These are phyloP conservation scores for Stemphylium beticola DNA, from an alignment of 2,329 filamentous ascomycete species.

Conservation along the genomic window DNA sequence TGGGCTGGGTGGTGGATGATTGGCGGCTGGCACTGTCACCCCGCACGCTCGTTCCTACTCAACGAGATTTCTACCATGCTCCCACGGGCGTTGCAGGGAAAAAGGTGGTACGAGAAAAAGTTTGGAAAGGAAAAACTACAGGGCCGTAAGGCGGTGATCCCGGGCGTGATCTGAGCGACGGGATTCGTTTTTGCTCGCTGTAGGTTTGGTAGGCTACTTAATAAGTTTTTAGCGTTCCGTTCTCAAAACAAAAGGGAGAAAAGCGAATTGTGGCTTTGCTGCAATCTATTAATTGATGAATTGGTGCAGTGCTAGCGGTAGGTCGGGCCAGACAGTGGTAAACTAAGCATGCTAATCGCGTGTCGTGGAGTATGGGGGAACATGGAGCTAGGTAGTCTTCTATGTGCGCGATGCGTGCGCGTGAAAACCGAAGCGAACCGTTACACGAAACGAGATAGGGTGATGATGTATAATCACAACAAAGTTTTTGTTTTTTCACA, in stretches of 20 bases:
- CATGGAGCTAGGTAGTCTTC: too few relatives aligned
- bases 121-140: slow-evolving; percentile 86
- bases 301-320: not conserved
- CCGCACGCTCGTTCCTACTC: slow-evolving; percentile 79
- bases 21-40: slow-evolving; percentile 68
- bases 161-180: slow-evolving; percentile 57
- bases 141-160: slow-evolving; percentile 75
- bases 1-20: slow-evolving; percentile 89
- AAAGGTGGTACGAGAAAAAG: slow-evolving; percentile 82
- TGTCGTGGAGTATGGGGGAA: not conserved
- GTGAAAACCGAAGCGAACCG: too few relatives aligned
- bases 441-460: not conserved
- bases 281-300: not conserved
- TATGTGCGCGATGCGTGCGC: too few relatives aligned
- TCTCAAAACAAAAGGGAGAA: not conserved
- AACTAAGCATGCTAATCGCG: slow-evolving; percentile 13
- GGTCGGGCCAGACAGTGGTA: not conserved
- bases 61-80: slow-evolving; percentile 93
- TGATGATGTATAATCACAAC: slow-evolving; percentile 2
- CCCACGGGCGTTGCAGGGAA: slow-evolving; percentile 80
- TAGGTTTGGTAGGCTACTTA: not conserved
- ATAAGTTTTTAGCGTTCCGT: not conserved
- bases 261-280: not conserved
- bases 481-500: not conserved
- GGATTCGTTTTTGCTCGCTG: not conserved